phyloP scores from a whole-genome alignment of 2,329 filamentous ascomycete genomes.

The Sarocladiaceae sp. region DNA sequence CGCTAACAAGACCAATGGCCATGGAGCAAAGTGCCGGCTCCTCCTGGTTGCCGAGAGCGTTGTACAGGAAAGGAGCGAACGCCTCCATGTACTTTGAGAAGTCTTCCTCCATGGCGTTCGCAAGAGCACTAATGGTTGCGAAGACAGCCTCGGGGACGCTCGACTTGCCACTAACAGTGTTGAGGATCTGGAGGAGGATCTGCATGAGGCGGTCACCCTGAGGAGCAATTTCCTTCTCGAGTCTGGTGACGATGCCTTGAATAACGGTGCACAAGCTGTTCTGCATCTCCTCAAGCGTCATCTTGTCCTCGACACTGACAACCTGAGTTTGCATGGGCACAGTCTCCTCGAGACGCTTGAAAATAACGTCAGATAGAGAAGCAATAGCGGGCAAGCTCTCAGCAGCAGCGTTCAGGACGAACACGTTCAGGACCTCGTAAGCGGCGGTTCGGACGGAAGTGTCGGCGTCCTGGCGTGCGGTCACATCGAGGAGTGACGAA shows the following conservation, averaged over 20 bases:
- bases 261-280: conserved; percentile 90
- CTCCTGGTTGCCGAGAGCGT: conserved; percentile 91
- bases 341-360: conserved; percentile 88
- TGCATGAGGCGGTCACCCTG: conserved; percentile 95
- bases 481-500: conserved; percentile 77
- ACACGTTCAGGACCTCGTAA: conserved; percentile 94
- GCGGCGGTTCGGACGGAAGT: conserved; percentile 89
- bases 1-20: conserved; percentile 95
- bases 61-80: conserved; percentile 89
- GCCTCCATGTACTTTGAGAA: conserved; percentile 98
- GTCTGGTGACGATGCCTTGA: conserved; percentile 82
- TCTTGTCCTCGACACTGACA: conserved; percentile 93
- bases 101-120: conserved; percentile 85
- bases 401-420: conserved; percentile 84
- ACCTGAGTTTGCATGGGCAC: conserved; percentile 87
- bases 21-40: conserved; percentile 92
- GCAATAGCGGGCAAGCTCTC: conserved; percentile 81
- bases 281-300: conserved; percentile 96
- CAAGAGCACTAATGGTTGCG: conserved; percentile 84
- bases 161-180: conserved; percentile 75
- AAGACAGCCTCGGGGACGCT: conserved; percentile 94
- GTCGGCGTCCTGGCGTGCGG: conserved; percentile 76
- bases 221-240: conserved; percentile 87
- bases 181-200: conserved; percentile 75
- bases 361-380: conserved; percentile 78